Percentiles rank a stretch among this genome's conserved stretches.
phyloP scores from a whole-genome alignment of 164 flowering plant genomes.

The Magnolia officinalis region DNA sequence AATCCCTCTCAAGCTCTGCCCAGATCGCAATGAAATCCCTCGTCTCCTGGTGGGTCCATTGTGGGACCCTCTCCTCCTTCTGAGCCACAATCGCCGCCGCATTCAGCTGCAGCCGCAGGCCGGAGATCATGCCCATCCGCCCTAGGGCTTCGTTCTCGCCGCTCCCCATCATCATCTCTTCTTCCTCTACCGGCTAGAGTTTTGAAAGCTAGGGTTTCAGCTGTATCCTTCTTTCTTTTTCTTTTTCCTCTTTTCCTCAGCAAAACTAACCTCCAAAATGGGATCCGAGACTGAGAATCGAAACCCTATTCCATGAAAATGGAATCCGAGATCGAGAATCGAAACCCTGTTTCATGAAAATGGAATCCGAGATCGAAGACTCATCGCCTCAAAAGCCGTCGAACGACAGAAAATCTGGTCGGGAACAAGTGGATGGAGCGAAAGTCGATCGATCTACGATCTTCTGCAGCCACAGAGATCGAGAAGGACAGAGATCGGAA shows the following conservation, averaged over 20 bases:
- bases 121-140: conserved; percentile 20
- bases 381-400: too few species aligned
- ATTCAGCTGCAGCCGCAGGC: conserved; percentile 22
- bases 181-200: neutral
- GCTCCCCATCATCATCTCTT: conserved; percentile 18
- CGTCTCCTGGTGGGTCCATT: conserved; percentile 71
- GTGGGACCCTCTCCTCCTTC: conserved; percentile 44
- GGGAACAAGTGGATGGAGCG: too few species aligned
- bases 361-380: too few species aligned
- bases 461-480: too few species aligned
- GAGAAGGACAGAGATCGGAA: too few species aligned
- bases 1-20: conserved; percentile 55
- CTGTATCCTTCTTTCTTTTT: neutral
- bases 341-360: too few species aligned
- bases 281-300: too few species aligned
- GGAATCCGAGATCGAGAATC: too few species aligned
- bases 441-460: too few species aligned
- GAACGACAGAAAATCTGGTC: too few species aligned
- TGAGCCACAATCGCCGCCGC: conserved; percentile 7
- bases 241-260: neutral
- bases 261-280: too few species aligned
- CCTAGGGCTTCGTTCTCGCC: conserved; percentile 21
- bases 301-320: too few species aligned
- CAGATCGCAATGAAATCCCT: conserved; percentile 57
- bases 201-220: neutral